These are phyloP conservation scores for Irpex rosettiformis DNA, from an alignment of 1,284 basidiomycete genomes.

Conservation along the genomic window DNA sequence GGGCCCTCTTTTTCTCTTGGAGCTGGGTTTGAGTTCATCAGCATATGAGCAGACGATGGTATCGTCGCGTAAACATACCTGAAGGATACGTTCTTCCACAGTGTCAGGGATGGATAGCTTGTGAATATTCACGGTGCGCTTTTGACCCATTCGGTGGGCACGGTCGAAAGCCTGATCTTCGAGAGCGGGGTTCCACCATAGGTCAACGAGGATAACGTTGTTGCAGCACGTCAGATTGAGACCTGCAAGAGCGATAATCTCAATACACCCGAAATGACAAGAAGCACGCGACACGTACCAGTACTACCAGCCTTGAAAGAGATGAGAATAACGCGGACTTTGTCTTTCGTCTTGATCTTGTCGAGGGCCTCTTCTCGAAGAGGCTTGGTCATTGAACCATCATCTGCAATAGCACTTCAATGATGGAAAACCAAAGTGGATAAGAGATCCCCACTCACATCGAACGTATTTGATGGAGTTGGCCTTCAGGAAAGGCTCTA, in stretches of 20 bases:
- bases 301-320: slow-evolving; percentile 96
- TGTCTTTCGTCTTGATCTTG: slow-evolving; percentile 63
- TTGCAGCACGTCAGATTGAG: slow-evolving; percentile 94
- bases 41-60: no score
- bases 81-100: slow-evolving; percentile 87
- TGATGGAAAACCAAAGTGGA: background rate
- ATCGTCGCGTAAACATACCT: slow-evolving; percentile 37
- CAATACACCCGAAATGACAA: background rate
- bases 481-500: slow-evolving; percentile 77
- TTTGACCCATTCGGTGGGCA: slow-evolving; percentile 68
- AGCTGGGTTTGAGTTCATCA: slow-evolving; percentile 40
- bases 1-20: slow-evolving; percentile 84
- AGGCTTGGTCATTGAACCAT: slow-evolving; percentile 79
- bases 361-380: slow-evolving; percentile 75
- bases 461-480: slow-evolving; percentile 73
- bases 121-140: slow-evolving; percentile 84
- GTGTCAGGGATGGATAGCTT: slow-evolving; percentile 89
- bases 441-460: slow-evolving; percentile 60
- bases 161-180: slow-evolving; percentile 76
- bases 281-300: slow-evolving; percentile 41
- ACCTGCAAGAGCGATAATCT: slow-evolving; percentile 39
- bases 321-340: slow-evolving; percentile 79
- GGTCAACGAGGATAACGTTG: slow-evolving; percentile 87
- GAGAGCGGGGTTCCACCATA: slow-evolving; percentile 57
- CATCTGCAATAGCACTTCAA: slow-evolving; percentile 49